These are phyloP conservation scores for Vitis vinifera DNA, from an alignment of 164 flowering plant species.

Conservation along the genomic window DNA sequence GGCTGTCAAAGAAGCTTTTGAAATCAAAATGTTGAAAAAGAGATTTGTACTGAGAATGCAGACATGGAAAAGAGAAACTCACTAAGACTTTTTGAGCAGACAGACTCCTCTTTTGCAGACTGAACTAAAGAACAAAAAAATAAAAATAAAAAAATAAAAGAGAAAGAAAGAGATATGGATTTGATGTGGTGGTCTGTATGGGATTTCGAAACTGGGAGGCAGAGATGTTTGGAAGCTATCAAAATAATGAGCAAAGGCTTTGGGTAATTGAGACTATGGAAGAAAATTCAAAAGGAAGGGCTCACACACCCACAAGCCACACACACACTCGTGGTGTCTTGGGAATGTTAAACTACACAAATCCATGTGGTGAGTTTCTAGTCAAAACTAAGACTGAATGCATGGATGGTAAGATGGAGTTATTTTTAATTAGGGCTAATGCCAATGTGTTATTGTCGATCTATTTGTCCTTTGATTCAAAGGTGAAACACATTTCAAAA, in stretches of 20 bases:
- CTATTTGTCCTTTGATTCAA: too few relatives aligned
- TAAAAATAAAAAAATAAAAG: not conserved
- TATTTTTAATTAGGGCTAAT: too few relatives aligned
- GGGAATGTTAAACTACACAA: conserved; percentile 6
- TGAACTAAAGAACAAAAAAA: not conserved
- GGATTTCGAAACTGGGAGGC: conserved; percentile 7
- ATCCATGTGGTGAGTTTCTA: not conserved
- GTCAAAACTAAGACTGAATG: conserved; percentile 8
- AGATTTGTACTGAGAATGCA: too few relatives aligned
- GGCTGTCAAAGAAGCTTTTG: too few relatives aligned
- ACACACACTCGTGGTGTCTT: conserved; percentile 20
- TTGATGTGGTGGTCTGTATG: not conserved
- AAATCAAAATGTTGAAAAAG: too few relatives aligned
- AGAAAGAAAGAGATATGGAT: not conserved
- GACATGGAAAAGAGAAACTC: too few relatives aligned
- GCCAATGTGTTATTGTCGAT: too few relatives aligned
- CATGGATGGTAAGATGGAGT: too few relatives aligned
- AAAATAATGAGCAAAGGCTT: not conserved
- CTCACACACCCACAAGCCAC: not conserved
- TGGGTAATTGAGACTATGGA: too few relatives aligned
- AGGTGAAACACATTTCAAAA: too few relatives aligned
- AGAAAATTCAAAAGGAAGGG: not conserved
- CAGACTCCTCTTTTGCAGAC: not conserved
- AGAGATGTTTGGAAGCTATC: conserved; percentile 9
- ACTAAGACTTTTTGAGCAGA: not conserved